These are phyloP conservation scores for Beauveria sp. DNA, from an alignment of 2,329 filamentous ascomycete species.

Conservation along the genomic window DNA sequence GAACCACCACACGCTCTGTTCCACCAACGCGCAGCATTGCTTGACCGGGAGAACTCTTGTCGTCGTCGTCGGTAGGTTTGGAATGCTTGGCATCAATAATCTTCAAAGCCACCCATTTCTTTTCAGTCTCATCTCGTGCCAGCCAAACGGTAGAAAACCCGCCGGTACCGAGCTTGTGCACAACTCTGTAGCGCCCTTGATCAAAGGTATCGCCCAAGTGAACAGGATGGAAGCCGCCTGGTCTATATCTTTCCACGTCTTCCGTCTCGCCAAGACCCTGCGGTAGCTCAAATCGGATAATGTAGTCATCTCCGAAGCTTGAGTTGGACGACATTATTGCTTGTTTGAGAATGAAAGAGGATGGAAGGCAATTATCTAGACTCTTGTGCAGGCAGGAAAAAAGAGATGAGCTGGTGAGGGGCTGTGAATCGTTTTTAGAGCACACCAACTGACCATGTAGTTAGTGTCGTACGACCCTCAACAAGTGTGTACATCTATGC, in stretches of 20 bases:
- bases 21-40: neutral
- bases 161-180: slow-evolving; percentile 35
- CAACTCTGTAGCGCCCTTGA: slow-evolving; percentile 29
- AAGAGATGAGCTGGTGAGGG: no score
- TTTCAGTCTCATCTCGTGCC: slow-evolving; percentile 21
- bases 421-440: no score
- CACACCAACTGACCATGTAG: no score
- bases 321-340: neutral
- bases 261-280: slow-evolving; percentile 11
- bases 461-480: no score
- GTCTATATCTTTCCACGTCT: slow-evolving; percentile 19
- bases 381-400: no score
- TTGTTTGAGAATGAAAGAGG: no score
- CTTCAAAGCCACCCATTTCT: slow-evolving; percentile 18
- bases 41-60: neutral
- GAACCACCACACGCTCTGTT: slow-evolving; percentile 8
- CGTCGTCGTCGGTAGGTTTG: neutral
- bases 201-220: slow-evolving; percentile 30
- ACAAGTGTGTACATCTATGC: no score
- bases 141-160: slow-evolving; percentile 38
- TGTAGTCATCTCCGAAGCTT: neutral
- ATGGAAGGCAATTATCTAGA: no score
- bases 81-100: slow-evolving; percentile 17
- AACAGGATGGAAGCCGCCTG: slow-evolving; percentile 35
- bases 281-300: neutral